Percentiles rank a stretch among this genome's conserved stretches.
Conservation (phyloP, 2,329 filamentous ascomycete species). For the Arthrobotrys megalospora region DNA sequence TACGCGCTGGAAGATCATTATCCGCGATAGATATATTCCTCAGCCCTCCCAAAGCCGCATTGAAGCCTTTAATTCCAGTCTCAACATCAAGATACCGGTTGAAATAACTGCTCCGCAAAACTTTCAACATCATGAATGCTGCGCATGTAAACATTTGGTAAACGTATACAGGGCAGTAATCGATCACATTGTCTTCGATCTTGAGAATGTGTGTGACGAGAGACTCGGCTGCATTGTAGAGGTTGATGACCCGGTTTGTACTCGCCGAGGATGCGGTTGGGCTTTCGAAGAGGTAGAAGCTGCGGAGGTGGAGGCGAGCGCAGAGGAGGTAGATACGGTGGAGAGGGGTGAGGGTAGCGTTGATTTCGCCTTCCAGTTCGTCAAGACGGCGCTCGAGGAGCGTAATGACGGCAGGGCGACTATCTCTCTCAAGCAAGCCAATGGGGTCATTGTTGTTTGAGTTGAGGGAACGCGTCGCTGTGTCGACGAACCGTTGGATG, state of each 20-base stretch:
- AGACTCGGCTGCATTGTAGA: slow-evolving; percentile 79
- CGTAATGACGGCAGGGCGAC: slow-evolving; percentile 77
- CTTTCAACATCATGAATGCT: slow-evolving; percentile 81
- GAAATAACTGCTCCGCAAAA: slow-evolving; percentile 82
- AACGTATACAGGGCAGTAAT: slow-evolving; percentile 81
- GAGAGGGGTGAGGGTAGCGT: slow-evolving; percentile 72
- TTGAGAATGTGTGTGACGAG: slow-evolving; percentile 76
- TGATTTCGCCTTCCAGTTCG: slow-evolving; percentile 74
- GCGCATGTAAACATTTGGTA: slow-evolving; percentile 89
- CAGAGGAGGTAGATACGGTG: slow-evolving; percentile 79
- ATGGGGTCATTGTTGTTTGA: slow-evolving; percentile 81
- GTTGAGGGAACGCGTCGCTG: slow-evolving; percentile 83
- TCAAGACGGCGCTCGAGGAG: slow-evolving; percentile 77
- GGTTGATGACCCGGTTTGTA: slow-evolving; percentile 76
- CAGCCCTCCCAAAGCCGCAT: slow-evolving; percentile 79
- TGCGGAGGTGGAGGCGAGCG: slow-evolving; percentile 80
- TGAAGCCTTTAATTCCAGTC: slow-evolving; percentile 78
- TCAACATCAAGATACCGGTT: slow-evolving; percentile 79
- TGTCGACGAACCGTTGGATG: slow-evolving; percentile 82
- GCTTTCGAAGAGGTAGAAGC: slow-evolving; percentile 86
- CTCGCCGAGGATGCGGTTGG: slow-evolving; percentile 78
- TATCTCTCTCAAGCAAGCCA: slow-evolving; percentile 78
- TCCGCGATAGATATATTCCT: slow-evolving; percentile 80
- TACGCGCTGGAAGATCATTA: slow-evolving; percentile 83
- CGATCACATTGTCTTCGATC: slow-evolving; percentile 75